Evolutionary conservation across 2,329 filamentous ascomycete genomes (phyloP).

Genomic region (Cadophora luteo-olivacea): DNA sequence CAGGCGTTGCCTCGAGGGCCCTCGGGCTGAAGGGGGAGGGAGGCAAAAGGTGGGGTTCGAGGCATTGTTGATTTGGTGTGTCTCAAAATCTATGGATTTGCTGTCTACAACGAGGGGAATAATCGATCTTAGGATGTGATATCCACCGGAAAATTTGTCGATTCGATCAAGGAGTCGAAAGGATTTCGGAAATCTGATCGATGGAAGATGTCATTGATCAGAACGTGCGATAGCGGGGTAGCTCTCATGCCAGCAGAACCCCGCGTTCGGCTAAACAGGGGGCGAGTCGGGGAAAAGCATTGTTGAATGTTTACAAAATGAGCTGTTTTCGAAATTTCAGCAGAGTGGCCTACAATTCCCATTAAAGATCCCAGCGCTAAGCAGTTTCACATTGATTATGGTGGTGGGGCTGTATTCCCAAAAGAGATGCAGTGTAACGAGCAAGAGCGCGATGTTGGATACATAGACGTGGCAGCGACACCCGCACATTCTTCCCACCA

Average conservation of each 20-base stretch:
- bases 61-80: conserved; percentile 3
- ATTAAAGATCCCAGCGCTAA: too few relatives aligned
- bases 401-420: neutral
- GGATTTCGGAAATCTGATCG: neutral
- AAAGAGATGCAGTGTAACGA: neutral
- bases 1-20: conserved; percentile 52
- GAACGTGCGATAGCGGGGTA: conserved; percentile 10
- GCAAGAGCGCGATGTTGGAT: neutral
- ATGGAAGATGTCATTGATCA: neutral
- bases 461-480: neutral
- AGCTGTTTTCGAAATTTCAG: too few relatives aligned
- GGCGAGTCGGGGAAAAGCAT: neutral
- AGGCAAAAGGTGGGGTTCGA: conserved; percentile 46
- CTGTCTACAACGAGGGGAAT: too few relatives aligned
- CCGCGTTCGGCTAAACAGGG: conserved; percentile 21
- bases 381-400: neutral
- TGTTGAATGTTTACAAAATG: neutral
- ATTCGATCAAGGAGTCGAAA: too few relatives aligned
- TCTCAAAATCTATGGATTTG: too few relatives aligned
- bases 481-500: neutral
- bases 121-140: too few relatives aligned
- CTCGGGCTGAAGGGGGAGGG: conserved; percentile 48
- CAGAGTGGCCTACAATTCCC: too few relatives aligned
- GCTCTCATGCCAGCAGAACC: neutral
- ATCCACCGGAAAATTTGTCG: too few relatives aligned